phyloP scores from a whole-genome alignment of 352 stramenopile species.

The Phytophthora fragariaefolia region DNA sequence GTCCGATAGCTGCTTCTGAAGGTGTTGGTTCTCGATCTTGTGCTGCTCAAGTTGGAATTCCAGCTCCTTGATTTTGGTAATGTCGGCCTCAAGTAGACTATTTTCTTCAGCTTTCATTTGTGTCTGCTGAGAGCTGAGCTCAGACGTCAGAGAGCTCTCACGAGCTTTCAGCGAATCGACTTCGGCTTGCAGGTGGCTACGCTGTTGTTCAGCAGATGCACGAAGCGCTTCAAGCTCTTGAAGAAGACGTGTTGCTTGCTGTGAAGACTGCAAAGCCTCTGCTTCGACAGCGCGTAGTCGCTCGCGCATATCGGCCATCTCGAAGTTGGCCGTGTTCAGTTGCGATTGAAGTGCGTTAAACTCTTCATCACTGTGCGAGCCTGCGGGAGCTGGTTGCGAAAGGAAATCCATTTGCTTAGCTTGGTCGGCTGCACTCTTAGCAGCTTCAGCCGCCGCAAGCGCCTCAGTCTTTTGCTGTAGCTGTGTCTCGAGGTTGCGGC shows the following conservation, averaged over 20 bases:
- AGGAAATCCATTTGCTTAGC: slow-evolving; percentile 31
- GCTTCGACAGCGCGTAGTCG: slow-evolving; percentile 42
- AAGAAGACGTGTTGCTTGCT: slow-evolving; percentile 30
- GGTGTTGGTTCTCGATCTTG: slow-evolving; percentile 78
- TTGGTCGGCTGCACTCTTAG: slow-evolving; percentile 20
- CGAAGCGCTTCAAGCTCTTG: slow-evolving; percentile 52
- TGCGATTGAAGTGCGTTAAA: slow-evolving; percentile 49
- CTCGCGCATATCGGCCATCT: slow-evolving; percentile 42
- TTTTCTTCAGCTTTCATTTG: slow-evolving; percentile 44
- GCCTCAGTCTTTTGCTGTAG: slow-evolving; percentile 52
- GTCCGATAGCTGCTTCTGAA: slow-evolving; percentile 72
- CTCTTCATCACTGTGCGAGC: slow-evolving; percentile 38
- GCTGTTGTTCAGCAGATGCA: slow-evolving; percentile 44
- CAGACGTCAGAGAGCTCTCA: slow-evolving; percentile 42
- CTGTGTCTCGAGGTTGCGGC: slow-evolving; percentile 52
- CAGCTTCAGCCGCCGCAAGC: slow-evolving; percentile 36
- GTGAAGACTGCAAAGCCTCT: slow-evolving; percentile 36
- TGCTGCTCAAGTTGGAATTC: slow-evolving; percentile 63
- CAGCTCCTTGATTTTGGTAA: slow-evolving; percentile 47
- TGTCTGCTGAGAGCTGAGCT: slow-evolving; percentile 36
- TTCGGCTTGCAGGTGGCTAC: slow-evolving; percentile 46
- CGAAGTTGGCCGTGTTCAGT: slow-evolving; percentile 38
- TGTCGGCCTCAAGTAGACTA: slow-evolving; percentile 18
- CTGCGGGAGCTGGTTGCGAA: slow-evolving; percentile 14
- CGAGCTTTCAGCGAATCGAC: slow-evolving; percentile 43